Conservation (phyloP, 192 early-diverging fungal species). For the Backusella liffmaniae region DNA sequence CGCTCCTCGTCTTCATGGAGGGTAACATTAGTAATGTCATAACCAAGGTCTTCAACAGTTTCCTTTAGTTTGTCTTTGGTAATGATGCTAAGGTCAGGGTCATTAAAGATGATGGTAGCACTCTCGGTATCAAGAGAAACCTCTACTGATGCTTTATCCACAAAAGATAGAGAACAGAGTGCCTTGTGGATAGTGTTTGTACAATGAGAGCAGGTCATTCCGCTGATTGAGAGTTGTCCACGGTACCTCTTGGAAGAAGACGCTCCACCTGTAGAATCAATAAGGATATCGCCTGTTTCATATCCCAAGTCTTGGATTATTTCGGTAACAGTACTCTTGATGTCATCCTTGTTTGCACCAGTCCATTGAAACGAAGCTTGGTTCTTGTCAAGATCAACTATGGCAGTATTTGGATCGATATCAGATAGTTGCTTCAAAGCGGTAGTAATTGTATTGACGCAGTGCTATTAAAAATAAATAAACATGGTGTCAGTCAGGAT, state of each 20-base stretch:
- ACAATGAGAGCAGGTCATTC: slow-evolving; percentile 37
- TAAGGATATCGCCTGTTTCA: slow-evolving; percentile 42
- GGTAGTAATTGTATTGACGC: slow-evolving; percentile 9
- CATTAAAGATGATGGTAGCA: neutral
- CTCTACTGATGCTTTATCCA: neutral
- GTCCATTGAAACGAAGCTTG: slow-evolving; percentile 1
- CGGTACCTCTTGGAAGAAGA: neutral
- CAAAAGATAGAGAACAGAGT: neutral
- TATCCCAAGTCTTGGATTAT: slow-evolving; percentile 71
- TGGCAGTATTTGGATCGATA: neutral
- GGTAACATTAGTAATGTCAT: slow-evolving; percentile 7
- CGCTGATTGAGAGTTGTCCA: slow-evolving; percentile 20
- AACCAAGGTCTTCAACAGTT: slow-evolving; percentile 26
- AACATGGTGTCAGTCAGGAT: neutral
- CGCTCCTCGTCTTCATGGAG: neutral
- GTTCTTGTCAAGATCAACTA: neutral
- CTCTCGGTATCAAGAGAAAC: slow-evolving; percentile 12
- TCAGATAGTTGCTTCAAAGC: neutral
- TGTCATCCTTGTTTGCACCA: neutral
- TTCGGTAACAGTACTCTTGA: neutral
- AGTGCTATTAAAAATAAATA: slow-evolving; percentile 6
- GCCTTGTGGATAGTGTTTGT: slow-evolving; percentile 18
- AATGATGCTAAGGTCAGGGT: neutral
- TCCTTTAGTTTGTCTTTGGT: neutral
- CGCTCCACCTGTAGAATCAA: neutral